Evolutionary conservation across 108 stramenopile species (phyloP).

Genomic region (Cyclotella kingstonii): DNA sequence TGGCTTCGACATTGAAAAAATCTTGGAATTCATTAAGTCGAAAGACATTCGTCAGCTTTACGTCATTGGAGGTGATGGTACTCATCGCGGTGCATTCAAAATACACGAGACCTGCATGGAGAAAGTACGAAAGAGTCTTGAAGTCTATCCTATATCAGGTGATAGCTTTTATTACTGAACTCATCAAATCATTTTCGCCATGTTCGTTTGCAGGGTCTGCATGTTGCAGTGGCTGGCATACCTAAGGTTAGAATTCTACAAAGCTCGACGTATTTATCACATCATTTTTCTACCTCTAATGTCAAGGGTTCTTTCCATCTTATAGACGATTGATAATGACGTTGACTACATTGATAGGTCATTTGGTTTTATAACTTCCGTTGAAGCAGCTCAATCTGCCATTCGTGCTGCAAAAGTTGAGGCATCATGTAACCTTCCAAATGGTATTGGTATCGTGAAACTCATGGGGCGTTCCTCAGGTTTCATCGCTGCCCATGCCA

Average conservation of each 20-base stretch:
- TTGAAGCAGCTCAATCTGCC: slow-evolving; percentile 89
- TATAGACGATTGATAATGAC: slow-evolving; percentile 82
- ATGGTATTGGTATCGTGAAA: slow-evolving; percentile 96
- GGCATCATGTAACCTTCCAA: slow-evolving; percentile 94
- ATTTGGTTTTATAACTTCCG: slow-evolving; percentile 91
- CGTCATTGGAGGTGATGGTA: slow-evolving; percentile 98
- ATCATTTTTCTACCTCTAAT: background rate
- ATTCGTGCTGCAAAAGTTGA: slow-evolving; percentile 91
- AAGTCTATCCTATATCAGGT: background rate
- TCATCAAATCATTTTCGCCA: slow-evolving; percentile 2
- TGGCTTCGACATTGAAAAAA: slow-evolving; percentile 93
- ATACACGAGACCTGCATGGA: slow-evolving; percentile 91
- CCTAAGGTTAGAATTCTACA: slow-evolving; percentile 73
- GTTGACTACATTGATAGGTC: slow-evolving; percentile 94
- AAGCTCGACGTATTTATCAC: background rate
- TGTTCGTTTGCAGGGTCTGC: slow-evolving; percentile 53
- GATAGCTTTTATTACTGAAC: background rate
- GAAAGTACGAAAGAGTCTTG: slow-evolving; percentile 32
- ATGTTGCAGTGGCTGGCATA: slow-evolving; percentile 94
- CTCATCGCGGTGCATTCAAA: slow-evolving; percentile 91
- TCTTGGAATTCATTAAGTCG: slow-evolving; percentile 64
- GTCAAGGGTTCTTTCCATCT: slow-evolving; percentile 15
- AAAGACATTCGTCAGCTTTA: slow-evolving; percentile 85
- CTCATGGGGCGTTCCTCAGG: slow-evolving; percentile 95
- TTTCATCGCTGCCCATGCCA: slow-evolving; percentile 92